Conservation (phyloP, 768 basidiomycete species). For the Lentinula detonsa region DNA sequence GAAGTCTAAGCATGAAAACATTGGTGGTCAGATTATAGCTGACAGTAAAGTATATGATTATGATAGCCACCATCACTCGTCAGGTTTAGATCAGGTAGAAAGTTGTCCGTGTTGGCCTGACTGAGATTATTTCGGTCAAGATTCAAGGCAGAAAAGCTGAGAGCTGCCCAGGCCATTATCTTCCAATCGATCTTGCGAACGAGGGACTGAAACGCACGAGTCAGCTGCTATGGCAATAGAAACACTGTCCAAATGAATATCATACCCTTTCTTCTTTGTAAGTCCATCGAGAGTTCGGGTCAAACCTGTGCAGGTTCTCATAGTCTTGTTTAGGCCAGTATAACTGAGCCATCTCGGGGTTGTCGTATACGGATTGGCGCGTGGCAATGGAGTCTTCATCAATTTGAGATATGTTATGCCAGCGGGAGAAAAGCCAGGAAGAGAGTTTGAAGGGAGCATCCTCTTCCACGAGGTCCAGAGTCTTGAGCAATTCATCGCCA, state of each 20-base stretch:
- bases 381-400: slow-evolving; percentile 39
- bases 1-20: slow-evolving; percentile 31
- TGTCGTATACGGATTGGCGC: slow-evolving; percentile 47
- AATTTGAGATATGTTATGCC: slow-evolving; percentile 9
- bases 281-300: slow-evolving; percentile 55
- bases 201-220: slow-evolving; percentile 26
- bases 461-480: slow-evolving; percentile 24
- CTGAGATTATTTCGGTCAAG: slow-evolving; percentile 47
- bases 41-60: slow-evolving; percentile 1
- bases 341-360: slow-evolving; percentile 36
- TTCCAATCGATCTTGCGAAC: slow-evolving; percentile 57
- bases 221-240: neutral
- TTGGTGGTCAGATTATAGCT: neutral
- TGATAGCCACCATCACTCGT: slow-evolving; percentile 36
- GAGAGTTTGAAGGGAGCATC: slow-evolving; percentile 30
- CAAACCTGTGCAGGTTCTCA: slow-evolving; percentile 53
- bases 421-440: slow-evolving; percentile 26
- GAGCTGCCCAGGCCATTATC: slow-evolving; percentile 49
- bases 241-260: neutral
- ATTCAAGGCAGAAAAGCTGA: slow-evolving; percentile 54
- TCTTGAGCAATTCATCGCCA: neutral
- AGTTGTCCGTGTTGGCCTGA: slow-evolving; percentile 54
- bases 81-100: slow-evolving; percentile 49
- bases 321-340: slow-evolving; percentile 47
- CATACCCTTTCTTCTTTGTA: slow-evolving; percentile 44